Percentiles rank a stretch among this genome's conserved stretches.
These are phyloP conservation scores for Filobasidium floriforme DNA, from an alignment of 768 basidiomycete genomes.

Conservation along the genomic window DNA sequence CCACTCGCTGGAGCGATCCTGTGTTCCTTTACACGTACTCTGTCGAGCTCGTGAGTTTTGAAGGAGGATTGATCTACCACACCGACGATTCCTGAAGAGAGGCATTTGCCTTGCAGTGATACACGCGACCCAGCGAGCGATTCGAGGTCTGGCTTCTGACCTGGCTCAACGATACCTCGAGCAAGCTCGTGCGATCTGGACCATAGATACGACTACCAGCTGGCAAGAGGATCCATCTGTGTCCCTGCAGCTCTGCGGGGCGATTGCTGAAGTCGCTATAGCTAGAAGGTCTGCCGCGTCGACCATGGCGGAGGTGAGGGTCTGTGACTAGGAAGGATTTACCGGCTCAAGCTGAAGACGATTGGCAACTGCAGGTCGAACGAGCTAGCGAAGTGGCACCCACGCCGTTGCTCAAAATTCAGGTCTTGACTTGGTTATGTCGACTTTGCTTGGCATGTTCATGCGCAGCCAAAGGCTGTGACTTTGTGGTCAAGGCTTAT, in stretches of 20 bases:
- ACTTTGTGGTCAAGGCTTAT: background rate
- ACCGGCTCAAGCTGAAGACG: background rate
- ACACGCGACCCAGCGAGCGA: constrained; percentile 11
- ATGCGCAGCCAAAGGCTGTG: background rate
- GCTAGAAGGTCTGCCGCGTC: constrained; percentile 10
- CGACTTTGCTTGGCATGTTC: background rate
- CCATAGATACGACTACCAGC: background rate
- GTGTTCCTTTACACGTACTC: constrained; percentile 9
- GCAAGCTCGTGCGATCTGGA: background rate
- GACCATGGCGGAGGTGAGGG: constrained; percentile 5
- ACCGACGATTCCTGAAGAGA: background rate
- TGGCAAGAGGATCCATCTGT: constrained; percentile 15
- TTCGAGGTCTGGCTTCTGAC: constrained; percentile 13
- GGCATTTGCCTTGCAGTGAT: constrained; percentile 5
- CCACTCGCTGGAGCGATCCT: constrained; percentile 1
- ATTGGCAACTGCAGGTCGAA: background rate
- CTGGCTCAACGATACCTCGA: constrained; percentile 9
- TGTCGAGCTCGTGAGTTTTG: constrained; percentile 5
- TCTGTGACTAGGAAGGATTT: background rate
- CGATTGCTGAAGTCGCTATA: constrained; percentile 12
- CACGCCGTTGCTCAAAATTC: constrained; percentile 3
- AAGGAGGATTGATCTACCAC: too few relatives aligned
- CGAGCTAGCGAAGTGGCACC: constrained; percentile 1
- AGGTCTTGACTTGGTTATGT: constrained; percentile 14
- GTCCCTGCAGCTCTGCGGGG: constrained; percentile 9